These are phyloP conservation scores for Echites panduratus DNA, from an alignment of 257 asterid genomes.

Conservation along the genomic window DNA sequence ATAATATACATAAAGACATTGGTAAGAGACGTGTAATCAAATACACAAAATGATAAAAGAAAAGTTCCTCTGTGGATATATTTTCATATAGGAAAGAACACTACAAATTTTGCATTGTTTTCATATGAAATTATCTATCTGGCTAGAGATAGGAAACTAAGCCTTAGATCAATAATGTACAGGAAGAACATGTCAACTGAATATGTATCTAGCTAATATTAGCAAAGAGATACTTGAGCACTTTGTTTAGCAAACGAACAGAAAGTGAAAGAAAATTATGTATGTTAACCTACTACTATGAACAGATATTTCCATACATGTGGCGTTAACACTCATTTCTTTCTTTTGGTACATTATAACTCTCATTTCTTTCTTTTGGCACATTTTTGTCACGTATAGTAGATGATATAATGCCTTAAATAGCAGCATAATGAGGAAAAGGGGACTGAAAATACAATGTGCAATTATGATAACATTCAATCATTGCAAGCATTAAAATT, in stretches of 20 bases:
- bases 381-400: neutral
- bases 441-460: neutral
- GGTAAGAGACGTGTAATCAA: neutral
- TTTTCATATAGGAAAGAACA: neutral
- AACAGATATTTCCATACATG: neutral
- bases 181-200: neutral
- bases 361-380: neutral
- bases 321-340: neutral
- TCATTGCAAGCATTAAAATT: neutral
- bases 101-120: neutral
- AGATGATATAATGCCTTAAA: neutral
- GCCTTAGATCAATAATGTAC: neutral
- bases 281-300: neutral
- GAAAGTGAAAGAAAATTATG: neutral
- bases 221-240: conserved; percentile 3
- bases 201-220: neutral
- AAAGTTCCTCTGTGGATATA: neutral
- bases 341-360: too few species aligned
- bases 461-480: neutral
- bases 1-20: neutral
- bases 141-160: neutral
- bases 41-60: neutral
- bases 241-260: neutral
- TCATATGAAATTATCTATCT: neutral
- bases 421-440: neutral